These are phyloP conservation scores for Talaromyces sp. DNA, from an alignment of 2,329 filamentous ascomycete species.

Conservation along the genomic window DNA sequence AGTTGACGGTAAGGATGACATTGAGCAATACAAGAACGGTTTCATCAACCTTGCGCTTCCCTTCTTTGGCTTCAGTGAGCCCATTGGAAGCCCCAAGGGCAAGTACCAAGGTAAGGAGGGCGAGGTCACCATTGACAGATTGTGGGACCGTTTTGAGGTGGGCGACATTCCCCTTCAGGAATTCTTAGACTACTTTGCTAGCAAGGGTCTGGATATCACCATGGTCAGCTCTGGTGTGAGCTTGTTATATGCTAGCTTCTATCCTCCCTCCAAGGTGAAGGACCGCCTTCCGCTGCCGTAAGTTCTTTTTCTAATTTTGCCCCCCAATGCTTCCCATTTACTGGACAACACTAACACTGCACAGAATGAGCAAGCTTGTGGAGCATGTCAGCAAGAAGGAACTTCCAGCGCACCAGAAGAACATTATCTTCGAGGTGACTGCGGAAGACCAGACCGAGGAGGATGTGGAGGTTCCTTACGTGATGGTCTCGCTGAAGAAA, in stretches of 20 bases:
- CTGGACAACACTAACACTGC: conserved; percentile 29
- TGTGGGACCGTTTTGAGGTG: conserved; percentile 97
- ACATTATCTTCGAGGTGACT: conserved; percentile 95
- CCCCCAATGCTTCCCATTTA: neutral
- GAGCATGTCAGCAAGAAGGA: conserved; percentile 89
- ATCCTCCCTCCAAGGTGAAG: conserved; percentile 78
- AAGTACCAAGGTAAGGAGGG: conserved; percentile 79
- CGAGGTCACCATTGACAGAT: conserved; percentile 83
- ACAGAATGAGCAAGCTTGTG: conserved; percentile 82
- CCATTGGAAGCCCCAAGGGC: conserved; percentile 90
- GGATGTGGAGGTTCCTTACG: conserved; percentile 95
- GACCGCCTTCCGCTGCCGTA: conserved; percentile 74
- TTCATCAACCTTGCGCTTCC: conserved; percentile 95
- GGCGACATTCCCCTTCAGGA: conserved; percentile 81
- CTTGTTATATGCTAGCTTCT: conserved; percentile 91
- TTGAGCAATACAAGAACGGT: conserved; percentile 99
- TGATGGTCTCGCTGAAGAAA: conserved; percentile 76
- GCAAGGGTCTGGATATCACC: conserved; percentile 76
- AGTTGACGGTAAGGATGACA: conserved; percentile 90
- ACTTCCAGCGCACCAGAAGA: conserved; percentile 87
- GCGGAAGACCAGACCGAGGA: conserved; percentile 85
- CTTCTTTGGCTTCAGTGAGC: conserved; percentile 98
- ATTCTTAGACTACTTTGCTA: conserved; percentile 79
- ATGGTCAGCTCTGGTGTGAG: conserved; percentile 99
- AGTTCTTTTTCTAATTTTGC: conserved; percentile 37